A percentile compares a stretch with the other conserved stretches of the same genome.
phyloP scores from a whole-genome alignment of 495 filamentous ascomycete species.

The Clavariopsis aquatica region DNA sequence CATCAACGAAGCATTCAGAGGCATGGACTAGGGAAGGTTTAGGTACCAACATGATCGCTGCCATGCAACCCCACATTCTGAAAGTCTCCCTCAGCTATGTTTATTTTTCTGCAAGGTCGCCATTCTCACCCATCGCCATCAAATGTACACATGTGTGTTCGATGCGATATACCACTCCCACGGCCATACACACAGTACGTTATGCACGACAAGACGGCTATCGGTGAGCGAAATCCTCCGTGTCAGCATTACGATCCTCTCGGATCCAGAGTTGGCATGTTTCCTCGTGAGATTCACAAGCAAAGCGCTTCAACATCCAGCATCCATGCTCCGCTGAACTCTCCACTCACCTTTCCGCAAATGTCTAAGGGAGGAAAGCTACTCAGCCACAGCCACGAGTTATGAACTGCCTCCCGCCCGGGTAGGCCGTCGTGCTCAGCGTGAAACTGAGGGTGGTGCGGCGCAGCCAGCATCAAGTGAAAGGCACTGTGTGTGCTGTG shows the following conservation, averaged over 20 bases:
- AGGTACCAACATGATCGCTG: too few relatives aligned
- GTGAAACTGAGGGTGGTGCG: constrained; percentile 1
- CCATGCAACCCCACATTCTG: too few relatives aligned
- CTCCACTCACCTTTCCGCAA: not conserved
- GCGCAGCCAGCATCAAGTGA: not conserved
- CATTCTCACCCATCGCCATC: too few relatives aligned
- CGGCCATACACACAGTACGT: not conserved
- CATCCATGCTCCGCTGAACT: not conserved
- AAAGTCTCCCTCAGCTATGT: too few relatives aligned
- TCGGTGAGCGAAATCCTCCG: constrained; percentile 1
- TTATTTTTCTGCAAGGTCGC: too few relatives aligned
- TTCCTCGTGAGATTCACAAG: too few relatives aligned
- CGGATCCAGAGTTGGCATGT: not conserved
- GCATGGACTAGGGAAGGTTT: not conserved
- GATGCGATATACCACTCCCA: too few relatives aligned
- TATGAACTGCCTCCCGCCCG: not conserved
- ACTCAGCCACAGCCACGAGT: not conserved
- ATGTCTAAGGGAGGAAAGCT: not conserved
- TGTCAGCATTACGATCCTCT: constrained; percentile 16
- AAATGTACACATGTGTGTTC: too few relatives aligned
- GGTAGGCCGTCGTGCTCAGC: not conserved
- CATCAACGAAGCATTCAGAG: not conserved
- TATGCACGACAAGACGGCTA: not conserved
- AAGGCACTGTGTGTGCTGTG: not conserved
- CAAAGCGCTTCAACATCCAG: too few relatives aligned